Base-by-base conservation (phyloP, 1,284 basidiomycete genomes). In the Albatrellus sp. region DNA sequence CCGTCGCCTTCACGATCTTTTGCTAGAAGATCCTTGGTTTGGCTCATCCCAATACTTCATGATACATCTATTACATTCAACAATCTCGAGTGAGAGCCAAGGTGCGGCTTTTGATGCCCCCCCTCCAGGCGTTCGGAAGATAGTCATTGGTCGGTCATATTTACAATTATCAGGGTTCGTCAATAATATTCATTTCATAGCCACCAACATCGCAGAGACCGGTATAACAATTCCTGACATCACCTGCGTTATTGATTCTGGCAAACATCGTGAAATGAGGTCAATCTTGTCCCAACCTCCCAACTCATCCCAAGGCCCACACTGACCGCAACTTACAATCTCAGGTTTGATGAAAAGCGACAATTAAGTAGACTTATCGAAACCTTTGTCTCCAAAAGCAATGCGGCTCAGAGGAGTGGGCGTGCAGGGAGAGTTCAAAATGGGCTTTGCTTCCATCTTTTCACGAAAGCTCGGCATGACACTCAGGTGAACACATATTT, bases 181-280 rank as follows among this genome's bases (percentile, higher is more conserved):
- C 37, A n/a, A 3, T n/a, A 14, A 28, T 47, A 34, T 24, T 41
- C 41, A 7, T 37, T 11, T 36, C 46, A 38, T 43, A 83, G 80
- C 81, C 5, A 86, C 79, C 5, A 88, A 86, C 54, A 84, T 89
- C 52, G 80, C 80, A 14, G 82, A 80, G 58, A 83, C 76, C 11
- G 94, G 94, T 60, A 88, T 98, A 48, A 98, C 94, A 0, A 98
- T 98, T 47, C 94, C 94, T 4, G 96, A 99, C 56, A 90, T 98
- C 47, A 98, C 94, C 2, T 94, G 92, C 55, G 96, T 98, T 11
- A 93, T 98, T 46, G 96, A 98, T 60, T 79, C 82, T 0, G 96
- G 96, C 40, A 93, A 91, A 58, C 93, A 98, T 59, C 75, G 88
- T 50, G 84, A 91, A 65, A 93, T 94, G 84, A 77, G 85, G 82